Evolutionary conservation across 2,329 filamentous ascomycete species (phyloP).

Genomic region (Penicillium olsonii): DNA sequence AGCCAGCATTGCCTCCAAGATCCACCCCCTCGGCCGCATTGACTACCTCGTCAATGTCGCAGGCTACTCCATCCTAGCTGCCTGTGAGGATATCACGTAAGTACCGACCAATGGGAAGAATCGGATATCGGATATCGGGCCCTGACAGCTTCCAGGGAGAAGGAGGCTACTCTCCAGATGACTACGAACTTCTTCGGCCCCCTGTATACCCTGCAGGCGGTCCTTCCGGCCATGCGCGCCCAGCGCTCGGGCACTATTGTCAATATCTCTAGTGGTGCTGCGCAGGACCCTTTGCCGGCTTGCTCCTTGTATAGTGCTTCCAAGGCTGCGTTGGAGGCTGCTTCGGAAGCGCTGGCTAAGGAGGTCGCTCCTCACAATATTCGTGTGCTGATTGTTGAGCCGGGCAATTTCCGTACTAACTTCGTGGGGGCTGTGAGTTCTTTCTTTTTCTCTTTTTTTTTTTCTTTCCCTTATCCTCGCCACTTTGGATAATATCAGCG

Average conservation of each 20-base stretch:
- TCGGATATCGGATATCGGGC: too few species aligned
- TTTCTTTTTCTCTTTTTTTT: too few species aligned
- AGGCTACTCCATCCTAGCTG: conserved; percentile 22
- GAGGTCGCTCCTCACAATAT: conserved; percentile 3
- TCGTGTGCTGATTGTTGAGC: not conserved
- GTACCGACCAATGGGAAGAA: too few species aligned
- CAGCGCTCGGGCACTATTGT: conserved; percentile 25
- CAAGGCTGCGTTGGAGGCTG: conserved; percentile 33
- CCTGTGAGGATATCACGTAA: conserved; percentile 31
- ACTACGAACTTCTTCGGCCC: conserved; percentile 31
- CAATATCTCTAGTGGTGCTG: conserved; percentile 28
- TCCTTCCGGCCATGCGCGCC: conserved; percentile 29
- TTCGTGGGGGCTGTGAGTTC: too few species aligned
- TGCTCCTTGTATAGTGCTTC: conserved; percentile 30
- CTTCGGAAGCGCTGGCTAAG: not conserved
- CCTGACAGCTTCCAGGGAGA: too few species aligned
- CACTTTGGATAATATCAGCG: too few species aligned
- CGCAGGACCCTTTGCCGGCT: conserved; percentile 19
- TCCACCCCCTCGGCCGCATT: conserved; percentile 6
- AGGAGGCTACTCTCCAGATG: conserved; percentile 23
- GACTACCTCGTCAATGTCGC: conserved; percentile 25
- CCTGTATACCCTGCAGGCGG: conserved; percentile 24
- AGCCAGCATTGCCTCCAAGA: conserved; percentile 8
- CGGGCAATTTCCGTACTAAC: not conserved
- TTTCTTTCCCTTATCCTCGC: too few species aligned